A percentile compares a stretch with the other conserved stretches of the same genome.
Evolutionary conservation across 805 yeast species (phyloP).

Genomic region (Metschnikowia lachancei): DNA sequence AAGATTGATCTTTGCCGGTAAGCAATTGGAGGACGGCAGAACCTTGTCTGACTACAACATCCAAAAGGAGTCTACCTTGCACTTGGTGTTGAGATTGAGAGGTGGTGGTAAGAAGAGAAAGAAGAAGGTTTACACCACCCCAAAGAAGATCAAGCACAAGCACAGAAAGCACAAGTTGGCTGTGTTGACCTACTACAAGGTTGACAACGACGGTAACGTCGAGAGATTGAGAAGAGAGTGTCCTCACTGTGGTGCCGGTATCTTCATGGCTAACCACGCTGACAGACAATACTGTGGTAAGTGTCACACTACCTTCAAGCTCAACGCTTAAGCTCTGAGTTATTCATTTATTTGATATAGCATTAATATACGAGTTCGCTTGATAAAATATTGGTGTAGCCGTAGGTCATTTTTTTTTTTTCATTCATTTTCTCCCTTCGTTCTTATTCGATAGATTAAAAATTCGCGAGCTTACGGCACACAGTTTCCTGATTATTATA

Average conservation of each 20-base stretch:
- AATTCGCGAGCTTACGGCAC: too few species aligned
- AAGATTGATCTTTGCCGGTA: conserved; percentile 99
- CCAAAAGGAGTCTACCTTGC: conserved; percentile 98
- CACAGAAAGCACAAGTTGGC: conserved; percentile 99
- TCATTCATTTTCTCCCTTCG: too few species aligned
- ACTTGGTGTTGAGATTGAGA: conserved; percentile 94
- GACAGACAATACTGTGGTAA: conserved; percentile 99
- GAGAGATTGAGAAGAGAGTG: conserved; percentile 99
- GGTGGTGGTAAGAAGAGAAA: conserved; percentile 95
- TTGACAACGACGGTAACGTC: conserved; percentile 96
- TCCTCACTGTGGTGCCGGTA: conserved; percentile 96
- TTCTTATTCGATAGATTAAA: too few species aligned
- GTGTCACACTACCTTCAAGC: conserved; percentile 92
- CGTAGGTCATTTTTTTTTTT: too few species aligned
- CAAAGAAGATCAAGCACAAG: conserved; percentile 99
- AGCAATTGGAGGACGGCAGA: conserved; percentile 99
- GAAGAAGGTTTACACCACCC: conserved; percentile 99
- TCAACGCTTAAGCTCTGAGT: conserved; percentile 20
- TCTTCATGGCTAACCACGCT: conserved; percentile 98
- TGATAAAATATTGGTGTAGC: too few species aligned
- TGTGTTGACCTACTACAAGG: conserved; percentile 99
- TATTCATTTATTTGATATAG: conserved; percentile 13
- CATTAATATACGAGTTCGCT: conserved; percentile 3
- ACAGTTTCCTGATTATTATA: too few species aligned
- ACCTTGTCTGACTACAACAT: conserved; percentile 99